Percentiles rank a stretch among this genome's conserved stretches.
Conservation (phyloP, 139 green algal genomes). For the Micromonas commoda region DNA sequence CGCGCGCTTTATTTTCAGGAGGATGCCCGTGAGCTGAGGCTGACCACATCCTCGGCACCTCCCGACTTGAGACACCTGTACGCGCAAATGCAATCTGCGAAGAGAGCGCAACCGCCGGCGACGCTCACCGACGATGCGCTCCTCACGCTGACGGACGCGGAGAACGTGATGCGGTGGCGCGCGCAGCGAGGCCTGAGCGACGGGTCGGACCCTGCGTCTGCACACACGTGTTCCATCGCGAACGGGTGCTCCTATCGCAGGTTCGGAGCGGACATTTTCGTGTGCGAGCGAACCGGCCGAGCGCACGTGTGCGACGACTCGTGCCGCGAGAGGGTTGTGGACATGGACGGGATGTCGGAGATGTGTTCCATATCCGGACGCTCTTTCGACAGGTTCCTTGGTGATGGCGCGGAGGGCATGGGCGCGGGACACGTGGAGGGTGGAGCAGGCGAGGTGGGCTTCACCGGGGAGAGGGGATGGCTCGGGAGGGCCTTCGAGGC, state of each 20-base stretch:
- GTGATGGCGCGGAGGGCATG: background rate
- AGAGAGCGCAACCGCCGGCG: background rate
- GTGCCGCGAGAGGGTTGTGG: background rate
- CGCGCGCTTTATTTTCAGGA: background rate
- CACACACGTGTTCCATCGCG: background rate
- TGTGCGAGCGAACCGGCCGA: background rate
- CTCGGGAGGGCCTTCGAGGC: too few species aligned
- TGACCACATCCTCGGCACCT: too few species aligned
- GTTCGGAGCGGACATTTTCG: background rate
- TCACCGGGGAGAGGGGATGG: background rate
- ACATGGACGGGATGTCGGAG: background rate
- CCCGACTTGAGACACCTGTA: background rate
- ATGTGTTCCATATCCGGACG: background rate
- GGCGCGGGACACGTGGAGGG: background rate
- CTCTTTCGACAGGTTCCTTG: background rate
- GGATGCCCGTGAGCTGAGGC: background rate
- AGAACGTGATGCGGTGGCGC: background rate
- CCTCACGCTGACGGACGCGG: background rate
- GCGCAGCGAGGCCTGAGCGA: background rate
- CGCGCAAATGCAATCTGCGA: background rate
- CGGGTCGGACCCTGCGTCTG: background rate
- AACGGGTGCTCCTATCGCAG: background rate
- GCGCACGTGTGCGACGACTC: background rate
- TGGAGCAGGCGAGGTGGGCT: background rate
- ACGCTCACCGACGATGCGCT: background rate